A percentile compares a stretch with the other conserved stretches of the same genome.
These are phyloP conservation scores for Fusarium austroafricanum DNA, from an alignment of 2,329 filamentous ascomycete genomes.

Conservation along the genomic window DNA sequence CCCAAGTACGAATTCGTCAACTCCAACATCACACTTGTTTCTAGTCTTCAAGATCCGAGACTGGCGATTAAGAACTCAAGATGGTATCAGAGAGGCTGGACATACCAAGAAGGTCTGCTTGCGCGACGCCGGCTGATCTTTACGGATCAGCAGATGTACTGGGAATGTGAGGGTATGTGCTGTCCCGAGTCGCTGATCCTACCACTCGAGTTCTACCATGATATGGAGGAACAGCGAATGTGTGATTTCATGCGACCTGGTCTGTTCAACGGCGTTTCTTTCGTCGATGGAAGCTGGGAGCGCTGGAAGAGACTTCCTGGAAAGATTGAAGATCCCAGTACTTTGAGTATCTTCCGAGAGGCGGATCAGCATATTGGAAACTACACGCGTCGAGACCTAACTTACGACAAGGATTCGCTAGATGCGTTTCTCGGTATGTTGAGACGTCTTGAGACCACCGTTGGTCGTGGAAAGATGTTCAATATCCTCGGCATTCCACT, in stretches of 20 bases:
- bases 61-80: conserved; percentile 47
- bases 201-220: conserved; percentile 49
- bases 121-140: conserved; percentile 54
- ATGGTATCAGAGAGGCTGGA: conserved; percentile 55
- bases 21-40: conserved; percentile 49
- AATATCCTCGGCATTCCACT: conserved; percentile 50
- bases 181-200: conserved; percentile 52
- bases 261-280: conserved; percentile 51
- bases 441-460: conserved; percentile 48
- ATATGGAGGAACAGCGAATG: conserved; percentile 50
- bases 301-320: conserved; percentile 50
- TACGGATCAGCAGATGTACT: conserved; percentile 55
- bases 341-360: conserved; percentile 52
- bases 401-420: conserved; percentile 50
- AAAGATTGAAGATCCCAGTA: conserved; percentile 48
- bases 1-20: conserved; percentile 51
- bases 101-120: conserved; percentile 54
- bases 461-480: conserved; percentile 47
- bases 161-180: conserved; percentile 54
- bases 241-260: conserved; percentile 52
- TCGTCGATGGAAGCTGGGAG: conserved; percentile 52
- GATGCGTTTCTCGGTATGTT: conserved; percentile 49
- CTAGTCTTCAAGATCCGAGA: conserved; percentile 48
- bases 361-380: conserved; percentile 50
- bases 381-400: conserved; percentile 48